A percentile compares a stretch with the other conserved stretches of the same genome.
Conservation (phyloP, 208 protist genomes). For the Acanthamoeba sp. region DNA sequence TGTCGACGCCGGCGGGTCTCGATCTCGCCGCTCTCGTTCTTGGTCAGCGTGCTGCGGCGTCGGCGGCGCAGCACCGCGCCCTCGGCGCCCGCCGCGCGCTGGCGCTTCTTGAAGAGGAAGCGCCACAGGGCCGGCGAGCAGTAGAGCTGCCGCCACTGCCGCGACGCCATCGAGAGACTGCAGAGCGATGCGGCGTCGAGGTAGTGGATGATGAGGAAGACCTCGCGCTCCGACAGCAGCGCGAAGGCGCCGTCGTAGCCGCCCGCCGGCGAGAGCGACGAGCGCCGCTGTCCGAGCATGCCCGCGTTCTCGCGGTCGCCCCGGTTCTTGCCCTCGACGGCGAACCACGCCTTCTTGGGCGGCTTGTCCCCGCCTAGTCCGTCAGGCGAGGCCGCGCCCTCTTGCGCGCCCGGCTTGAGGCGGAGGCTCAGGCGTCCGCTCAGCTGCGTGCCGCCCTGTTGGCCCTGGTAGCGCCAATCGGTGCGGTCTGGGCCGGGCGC, state of each 20-base stretch:
- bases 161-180: background rate
- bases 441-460: background rate
- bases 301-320: slow-evolving; percentile 2
- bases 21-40: slow-evolving; percentile 43
- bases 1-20: background rate
- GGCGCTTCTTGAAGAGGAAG: slow-evolving; percentile 68
- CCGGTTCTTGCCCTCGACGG: background rate
- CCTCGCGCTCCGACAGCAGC: slow-evolving; percentile 23
- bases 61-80: background rate
- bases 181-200: slow-evolving; percentile 39
- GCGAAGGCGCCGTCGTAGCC: slow-evolving; percentile 13
- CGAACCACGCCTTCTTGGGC: background rate
- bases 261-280: background rate
- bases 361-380: background rate
- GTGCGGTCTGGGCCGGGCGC: background rate
- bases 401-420: background rate
- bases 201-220: slow-evolving; percentile 38
- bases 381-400: background rate
- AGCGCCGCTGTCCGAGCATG: slow-evolving; percentile 13
- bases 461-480: slow-evolving; percentile 7
- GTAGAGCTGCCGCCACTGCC: slow-evolving; percentile 42
- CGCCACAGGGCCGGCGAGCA: slow-evolving; percentile 35
- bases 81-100: background rate
- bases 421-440: background rate
- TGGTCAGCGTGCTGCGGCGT: slow-evolving; percentile 24